Conservation (phyloP, 352 stramenopile genomes). For the Phytopythium oedochilum region DNA sequence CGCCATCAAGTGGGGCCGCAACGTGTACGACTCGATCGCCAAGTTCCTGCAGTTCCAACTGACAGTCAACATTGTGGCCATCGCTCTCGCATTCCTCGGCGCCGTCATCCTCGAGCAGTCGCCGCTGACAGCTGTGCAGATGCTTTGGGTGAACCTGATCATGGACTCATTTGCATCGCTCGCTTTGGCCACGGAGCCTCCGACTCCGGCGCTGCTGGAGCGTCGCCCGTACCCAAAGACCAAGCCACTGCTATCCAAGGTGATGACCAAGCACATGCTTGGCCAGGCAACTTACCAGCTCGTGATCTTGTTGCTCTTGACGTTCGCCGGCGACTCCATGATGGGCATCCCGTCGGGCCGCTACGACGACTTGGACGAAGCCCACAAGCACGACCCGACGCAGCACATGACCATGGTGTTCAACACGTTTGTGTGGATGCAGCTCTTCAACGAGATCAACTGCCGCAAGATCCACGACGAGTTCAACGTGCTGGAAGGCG, state of each 20-base stretch:
- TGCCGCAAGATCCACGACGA: conserved; percentile 60
- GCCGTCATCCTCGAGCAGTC: conserved; percentile 56
- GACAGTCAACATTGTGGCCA: conserved; percentile 92
- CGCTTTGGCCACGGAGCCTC: conserved; percentile 92
- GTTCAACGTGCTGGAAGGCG: conserved; percentile 93
- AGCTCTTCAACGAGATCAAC: conserved; percentile 91
- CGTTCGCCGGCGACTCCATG: conserved; percentile 65
- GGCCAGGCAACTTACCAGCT: conserved; percentile 91
- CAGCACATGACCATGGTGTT: conserved; percentile 96
- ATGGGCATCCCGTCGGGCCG: conserved; percentile 41
- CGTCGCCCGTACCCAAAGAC: conserved; percentile 89
- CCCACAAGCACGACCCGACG: conserved; percentile 51
- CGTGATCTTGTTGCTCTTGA: conserved; percentile 72
- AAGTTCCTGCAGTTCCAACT: conserved; percentile 98
- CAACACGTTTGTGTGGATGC: conserved; percentile 97
- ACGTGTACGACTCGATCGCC: conserved; percentile 95
- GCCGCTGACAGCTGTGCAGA: conserved; percentile 91
- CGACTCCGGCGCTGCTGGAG: conserved; percentile 82
- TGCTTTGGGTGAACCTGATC: conserved; percentile 98
- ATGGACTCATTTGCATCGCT: conserved; percentile 96
- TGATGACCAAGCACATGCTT: conserved; percentile 94
- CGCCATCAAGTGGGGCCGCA: conserved; percentile 94
- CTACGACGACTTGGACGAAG: conserved; percentile 32
- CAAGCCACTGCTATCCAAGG: conserved; percentile 87
- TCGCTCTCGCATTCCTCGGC: conserved; percentile 89